Evolutionary conservation across 768 basidiomycete genomes (phyloP).

Genomic region (Boletus sp.): DNA sequence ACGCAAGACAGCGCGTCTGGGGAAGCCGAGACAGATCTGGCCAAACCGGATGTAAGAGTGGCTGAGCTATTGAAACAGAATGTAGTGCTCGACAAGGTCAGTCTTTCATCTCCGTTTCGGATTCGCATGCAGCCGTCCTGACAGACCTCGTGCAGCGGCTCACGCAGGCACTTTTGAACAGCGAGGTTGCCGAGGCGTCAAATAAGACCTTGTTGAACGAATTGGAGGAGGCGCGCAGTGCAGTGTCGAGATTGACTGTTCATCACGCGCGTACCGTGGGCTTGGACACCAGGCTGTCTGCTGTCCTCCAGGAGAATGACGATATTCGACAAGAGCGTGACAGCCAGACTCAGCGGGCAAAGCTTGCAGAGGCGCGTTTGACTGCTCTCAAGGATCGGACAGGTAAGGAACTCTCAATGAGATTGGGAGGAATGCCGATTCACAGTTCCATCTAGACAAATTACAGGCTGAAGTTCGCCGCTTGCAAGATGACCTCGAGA

Average conservation of each 20-base stretch:
- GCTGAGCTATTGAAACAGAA: constrained; percentile 53
- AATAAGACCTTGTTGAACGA: constrained; percentile 73
- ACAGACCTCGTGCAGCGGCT: constrained; percentile 51
- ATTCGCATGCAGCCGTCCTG: background rate
- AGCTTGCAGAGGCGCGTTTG: constrained; percentile 65
- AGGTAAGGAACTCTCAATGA: constrained; percentile 37
- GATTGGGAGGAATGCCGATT: background rate
- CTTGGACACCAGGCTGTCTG: constrained; percentile 63
- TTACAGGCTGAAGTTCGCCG: constrained; percentile 64
- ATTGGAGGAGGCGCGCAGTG: constrained; percentile 67
- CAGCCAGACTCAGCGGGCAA: constrained; percentile 62
- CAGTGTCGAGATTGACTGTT: constrained; percentile 64
- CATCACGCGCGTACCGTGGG: constrained; percentile 71
- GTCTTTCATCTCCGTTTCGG: background rate
- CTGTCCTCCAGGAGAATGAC: constrained; percentile 72
- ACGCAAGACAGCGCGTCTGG: constrained; percentile 12
- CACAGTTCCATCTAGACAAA: constrained; percentile 48
- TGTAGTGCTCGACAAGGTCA: constrained; percentile 48
- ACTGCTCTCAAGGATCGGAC: constrained; percentile 65
- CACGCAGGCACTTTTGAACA: constrained; percentile 76
- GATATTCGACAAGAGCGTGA: constrained; percentile 85
- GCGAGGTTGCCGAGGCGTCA: constrained; percentile 77
- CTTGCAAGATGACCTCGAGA: constrained; percentile 62
- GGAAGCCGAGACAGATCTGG: constrained; percentile 10
- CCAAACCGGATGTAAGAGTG: constrained; percentile 35